Evolutionary conservation across 129 eudicot species (phyloP), one percentile per base, ranked within the genome.

Genomic region (Oenanthe sinensis): DNA sequence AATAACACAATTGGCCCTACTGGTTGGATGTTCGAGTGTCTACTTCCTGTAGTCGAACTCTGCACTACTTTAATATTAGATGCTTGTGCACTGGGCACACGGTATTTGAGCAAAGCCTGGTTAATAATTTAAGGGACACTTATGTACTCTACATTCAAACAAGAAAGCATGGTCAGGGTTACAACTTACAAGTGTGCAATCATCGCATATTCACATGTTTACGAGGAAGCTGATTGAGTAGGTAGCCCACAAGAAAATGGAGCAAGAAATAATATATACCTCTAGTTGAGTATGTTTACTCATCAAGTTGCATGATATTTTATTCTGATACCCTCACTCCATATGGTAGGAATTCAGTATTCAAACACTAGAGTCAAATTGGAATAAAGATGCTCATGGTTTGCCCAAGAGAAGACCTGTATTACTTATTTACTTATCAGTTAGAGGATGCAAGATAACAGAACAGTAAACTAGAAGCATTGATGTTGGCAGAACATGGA

Each of bases 401-500:
- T 63, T 48, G 52, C 45, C 65, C 39, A 22, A 77, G 24, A 46
- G 20, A 77, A 78, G 8, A 62, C 46, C 46, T 63, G 44, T 47
- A 26, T 28, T 62, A 40, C n/a, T n/a, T n/a, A n/a, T n/a, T n/a
- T n/a, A n/a, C n/a, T 62, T 62, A 39, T 76, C 22, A 77, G 74
- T 33, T 65, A n/a, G 30, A 67, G 33, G 36, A 58, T 60, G 10
- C 20, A 46, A 65, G 71, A 22, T 42, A 20, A 33, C 22, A 46
- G 48, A 43, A 47, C 48, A 28, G 52, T 65, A 78, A 78, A 47
- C 63, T 67, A 67, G 22, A 77, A 60, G 75, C 81, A 67, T 45
- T 65, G 28, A 44, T 9, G 30, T 9, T 77, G 44, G 42, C 42
- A 60, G 73, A 62, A 62, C 80, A 77, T 60, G 80, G 54, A 24